Conservation (phyloP, 2,329 filamentous ascomycete genomes). For the Alternaria novae-zelandiae region DNA sequence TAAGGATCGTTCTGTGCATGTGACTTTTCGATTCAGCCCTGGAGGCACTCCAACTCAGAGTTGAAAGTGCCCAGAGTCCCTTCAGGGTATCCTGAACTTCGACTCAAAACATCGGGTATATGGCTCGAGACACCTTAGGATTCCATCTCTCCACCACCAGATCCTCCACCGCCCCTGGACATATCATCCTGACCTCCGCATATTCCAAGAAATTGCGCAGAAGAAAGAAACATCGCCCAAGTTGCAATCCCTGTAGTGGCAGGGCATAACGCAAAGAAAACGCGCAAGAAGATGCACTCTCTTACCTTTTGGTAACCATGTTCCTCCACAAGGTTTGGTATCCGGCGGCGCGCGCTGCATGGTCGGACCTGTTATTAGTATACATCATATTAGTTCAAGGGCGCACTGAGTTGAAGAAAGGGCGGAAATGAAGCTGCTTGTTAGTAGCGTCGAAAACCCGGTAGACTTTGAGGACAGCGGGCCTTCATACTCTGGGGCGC, state of each 20-base stretch:
- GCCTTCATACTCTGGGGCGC: constrained; percentile 38
- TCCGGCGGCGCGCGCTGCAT: neutral
- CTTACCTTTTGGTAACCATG: constrained; percentile 9
- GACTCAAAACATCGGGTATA: constrained; percentile 12
- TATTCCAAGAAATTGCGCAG: neutral
- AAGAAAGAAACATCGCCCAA: constrained; percentile 1
- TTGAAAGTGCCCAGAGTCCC: neutral
- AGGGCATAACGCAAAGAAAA: constrained; percentile 8
- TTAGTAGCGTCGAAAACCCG: constrained; percentile 23
- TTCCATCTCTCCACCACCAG: neutral
- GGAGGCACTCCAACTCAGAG: neutral
- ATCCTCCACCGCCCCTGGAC: neutral
- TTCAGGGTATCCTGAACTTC: neutral
- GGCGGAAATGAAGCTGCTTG: constrained; percentile 15
- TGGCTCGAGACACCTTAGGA: neutral
- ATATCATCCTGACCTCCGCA: neutral
- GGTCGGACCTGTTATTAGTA: constrained; percentile 13
- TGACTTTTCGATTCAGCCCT: neutral
- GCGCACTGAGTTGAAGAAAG: neutral
- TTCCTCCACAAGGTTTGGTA: neutral
- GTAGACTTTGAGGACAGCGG: constrained; percentile 26
- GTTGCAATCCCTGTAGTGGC: neutral
- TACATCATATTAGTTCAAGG: constrained; percentile 7
- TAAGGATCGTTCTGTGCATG: neutral
- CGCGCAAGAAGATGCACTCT: constrained; percentile 1